Evolutionary conservation across 805 yeast species (phyloP), one percentile per base, ranked within the genome.

Genomic region (Middelhovenomyces tepae): DNA sequence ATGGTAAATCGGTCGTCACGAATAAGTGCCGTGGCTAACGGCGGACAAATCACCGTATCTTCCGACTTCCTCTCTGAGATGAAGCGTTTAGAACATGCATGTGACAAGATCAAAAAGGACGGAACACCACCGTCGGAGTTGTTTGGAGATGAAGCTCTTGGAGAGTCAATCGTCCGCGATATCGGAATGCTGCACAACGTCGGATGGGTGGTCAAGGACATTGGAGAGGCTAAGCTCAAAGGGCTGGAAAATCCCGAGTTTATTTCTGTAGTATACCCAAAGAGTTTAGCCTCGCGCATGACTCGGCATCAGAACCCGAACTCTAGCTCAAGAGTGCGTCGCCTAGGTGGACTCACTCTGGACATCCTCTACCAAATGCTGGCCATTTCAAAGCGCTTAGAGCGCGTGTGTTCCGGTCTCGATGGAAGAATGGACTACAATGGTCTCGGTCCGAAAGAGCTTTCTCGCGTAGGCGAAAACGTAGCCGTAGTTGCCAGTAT

Each of bases 1-100:
- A 87, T 91, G 86, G 99, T 91, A 20, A 91, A 91, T 50, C 69
- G 95, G 32, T 84, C 99, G 1, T 78, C 97, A 1, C 70, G 99
- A 48, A 89, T 91, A 16, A 78, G 87, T 51, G 82, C 94, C 5
- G 81, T 84, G 32, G 99, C 98, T 0, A 95, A 85, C 56, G 99
- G 99, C 39, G 99, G 99, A n/a, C 95, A 89, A 56, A 83, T 89
- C 18, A 76, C 94, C 0, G 69, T 87, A 36, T 80, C 94, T 48
- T 68, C 76, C 5, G 96, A 89, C 55, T 83, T 85, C 49, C 62
- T 81, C 45, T 68, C 69, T 28, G 95, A 83, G 50, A 71, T 85
- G 49, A 67, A 67, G 31, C 68, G 75, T 9, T 26, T 40, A 16
- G 40, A 40, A 19, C 37, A 41, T 19, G 58, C 56, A 17, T 66